Conservation (phyloP, 2,329 filamentous ascomycete genomes). For the Diaporthe citri region DNA sequence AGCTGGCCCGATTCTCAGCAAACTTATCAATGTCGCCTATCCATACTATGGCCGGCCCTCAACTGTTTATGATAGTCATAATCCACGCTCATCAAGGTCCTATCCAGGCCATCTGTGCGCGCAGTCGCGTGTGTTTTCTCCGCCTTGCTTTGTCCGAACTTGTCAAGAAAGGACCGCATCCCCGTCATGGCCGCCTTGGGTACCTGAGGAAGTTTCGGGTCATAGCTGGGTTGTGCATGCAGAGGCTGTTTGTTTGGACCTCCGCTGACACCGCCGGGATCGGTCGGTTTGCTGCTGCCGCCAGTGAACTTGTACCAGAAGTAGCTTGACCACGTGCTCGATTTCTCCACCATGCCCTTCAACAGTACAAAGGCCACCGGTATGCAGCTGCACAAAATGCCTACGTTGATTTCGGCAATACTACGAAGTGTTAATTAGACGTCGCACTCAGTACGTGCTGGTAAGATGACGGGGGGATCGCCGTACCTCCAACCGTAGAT, state of each 20-base stretch:
- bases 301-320: not conserved
- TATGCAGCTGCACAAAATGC: not conserved
- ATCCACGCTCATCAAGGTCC: not conserved
- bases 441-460: not conserved
- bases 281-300: not conserved
- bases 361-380: not conserved
- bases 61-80: not conserved
- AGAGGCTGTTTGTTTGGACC: not conserved
- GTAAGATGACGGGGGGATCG: not conserved
- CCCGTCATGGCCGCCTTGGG: not conserved
- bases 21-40: not conserved
- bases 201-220: not conserved
- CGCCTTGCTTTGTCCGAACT: not conserved
- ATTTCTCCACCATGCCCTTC: not conserved
- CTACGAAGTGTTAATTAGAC: not conserved
- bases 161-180: not conserved
- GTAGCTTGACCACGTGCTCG: not conserved
- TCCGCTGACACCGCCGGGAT: not conserved
- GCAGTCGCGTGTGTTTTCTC: not conserved
- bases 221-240: not conserved
- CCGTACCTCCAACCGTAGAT: not conserved
- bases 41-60: not conserved
- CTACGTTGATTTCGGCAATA: not conserved
- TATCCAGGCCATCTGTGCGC: not conserved
- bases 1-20: no score